These are phyloP conservation scores for Globisporangium abappressorium DNA, from an alignment of 352 stramenopile genomes.

Conservation along the genomic window DNA sequence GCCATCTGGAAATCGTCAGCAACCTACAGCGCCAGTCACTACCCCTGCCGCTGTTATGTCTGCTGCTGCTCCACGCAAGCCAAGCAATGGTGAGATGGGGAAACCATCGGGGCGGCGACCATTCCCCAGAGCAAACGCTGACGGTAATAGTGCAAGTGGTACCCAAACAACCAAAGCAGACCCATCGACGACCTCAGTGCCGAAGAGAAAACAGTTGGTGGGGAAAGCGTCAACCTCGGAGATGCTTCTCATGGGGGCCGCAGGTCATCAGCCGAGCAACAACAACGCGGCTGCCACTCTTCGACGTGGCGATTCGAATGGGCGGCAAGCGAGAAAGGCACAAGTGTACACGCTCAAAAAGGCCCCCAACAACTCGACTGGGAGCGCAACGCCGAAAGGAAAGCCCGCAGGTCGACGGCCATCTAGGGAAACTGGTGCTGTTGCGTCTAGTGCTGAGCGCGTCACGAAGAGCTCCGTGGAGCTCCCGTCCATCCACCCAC, in stretches of 20 bases:
- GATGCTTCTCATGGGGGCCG: constrained; percentile 15
- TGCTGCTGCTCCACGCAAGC: background rate
- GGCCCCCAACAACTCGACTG: background rate
- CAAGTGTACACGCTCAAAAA: background rate
- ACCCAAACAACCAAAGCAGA: background rate
- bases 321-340: background rate
- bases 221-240: constrained; percentile 3
- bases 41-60: background rate
- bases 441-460: no score
- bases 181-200: background rate
- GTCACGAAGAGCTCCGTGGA: background rate
- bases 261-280: background rate
- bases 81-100: background rate
- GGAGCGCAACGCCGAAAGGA: background rate
- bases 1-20: background rate
- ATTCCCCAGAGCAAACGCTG: background rate
- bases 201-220: constrained; percentile 6
- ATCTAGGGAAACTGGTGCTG: background rate
- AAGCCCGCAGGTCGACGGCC: background rate
- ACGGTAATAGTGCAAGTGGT: background rate
- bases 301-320: background rate
- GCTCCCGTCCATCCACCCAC: constrained; percentile 10
- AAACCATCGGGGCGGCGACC: background rate
- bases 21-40: background rate
- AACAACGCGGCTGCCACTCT: background rate